These are phyloP conservation scores for Phytophthora sp. DNA, from an alignment of 352 stramenopile species.

Conservation along the genomic window DNA sequence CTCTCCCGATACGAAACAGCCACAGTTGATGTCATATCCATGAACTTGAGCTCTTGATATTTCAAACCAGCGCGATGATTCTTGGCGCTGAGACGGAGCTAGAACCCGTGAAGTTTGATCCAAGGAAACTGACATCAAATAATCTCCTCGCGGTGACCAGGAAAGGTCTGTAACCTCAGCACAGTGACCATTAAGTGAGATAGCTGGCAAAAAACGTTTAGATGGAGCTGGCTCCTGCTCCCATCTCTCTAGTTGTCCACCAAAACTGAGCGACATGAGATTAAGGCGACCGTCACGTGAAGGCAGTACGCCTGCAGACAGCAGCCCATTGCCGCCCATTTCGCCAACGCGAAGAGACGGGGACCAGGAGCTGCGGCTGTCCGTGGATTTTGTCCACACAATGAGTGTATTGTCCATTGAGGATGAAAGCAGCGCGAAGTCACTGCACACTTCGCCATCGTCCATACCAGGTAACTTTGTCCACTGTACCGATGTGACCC, in stretches of 20 bases:
- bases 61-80: conserved; percentile 49
- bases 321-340: conserved; percentile 58
- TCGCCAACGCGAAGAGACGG: conserved; percentile 64
- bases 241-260: conserved; percentile 74
- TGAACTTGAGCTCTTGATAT: conserved; percentile 83
- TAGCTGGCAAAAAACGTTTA: conserved; percentile 55
- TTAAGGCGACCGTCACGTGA: conserved; percentile 38
- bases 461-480: conserved; percentile 16
- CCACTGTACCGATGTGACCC: conserved; percentile 80
- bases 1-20: conserved; percentile 44
- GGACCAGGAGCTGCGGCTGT: conserved; percentile 38
- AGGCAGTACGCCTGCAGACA: conserved; percentile 49
- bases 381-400: conserved; percentile 49
- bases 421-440: conserved; percentile 50
- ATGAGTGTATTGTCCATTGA: conserved; percentile 87
- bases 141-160: conserved; percentile 66
- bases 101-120: conserved; percentile 77
- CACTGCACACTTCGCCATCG: not conserved
- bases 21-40: conserved; percentile 84
- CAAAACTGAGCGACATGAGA: conserved; percentile 65
- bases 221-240: conserved; percentile 52
- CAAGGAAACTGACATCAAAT: conserved; percentile 74
- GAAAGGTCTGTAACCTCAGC: conserved; percentile 65
- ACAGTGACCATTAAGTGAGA: conserved; percentile 64
- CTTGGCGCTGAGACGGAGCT: conserved; percentile 22